A percentile compares a stretch with the other conserved stretches of the same genome.
These are phyloP conservation scores for Novymonas esmeraldas DNA, from an alignment of 208 protist genomes.

Conservation along the genomic window DNA sequence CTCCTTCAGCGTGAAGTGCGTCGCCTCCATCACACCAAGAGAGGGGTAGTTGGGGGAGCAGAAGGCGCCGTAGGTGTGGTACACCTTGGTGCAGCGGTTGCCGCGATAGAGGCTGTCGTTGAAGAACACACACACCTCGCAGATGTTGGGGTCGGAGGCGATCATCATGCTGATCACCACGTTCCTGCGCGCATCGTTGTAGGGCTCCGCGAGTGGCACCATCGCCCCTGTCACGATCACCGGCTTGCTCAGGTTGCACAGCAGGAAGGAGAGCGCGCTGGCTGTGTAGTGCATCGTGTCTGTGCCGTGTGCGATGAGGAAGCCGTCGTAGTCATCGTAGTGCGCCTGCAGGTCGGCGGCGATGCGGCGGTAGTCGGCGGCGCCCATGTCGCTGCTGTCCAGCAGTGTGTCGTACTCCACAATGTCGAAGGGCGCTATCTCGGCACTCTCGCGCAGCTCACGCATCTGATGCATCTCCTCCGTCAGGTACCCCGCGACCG, in stretches of 20 bases:
- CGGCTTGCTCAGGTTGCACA: constrained; percentile 96
- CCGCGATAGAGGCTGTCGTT: constrained; percentile 92
- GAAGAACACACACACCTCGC: constrained; percentile 96
- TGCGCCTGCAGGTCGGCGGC: constrained; percentile 62
- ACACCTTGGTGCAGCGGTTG: constrained; percentile 91
- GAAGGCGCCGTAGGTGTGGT: constrained; percentile 91
- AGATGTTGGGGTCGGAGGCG: constrained; percentile 80
- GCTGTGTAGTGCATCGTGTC: constrained; percentile 98
- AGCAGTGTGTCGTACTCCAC: constrained; percentile 81
- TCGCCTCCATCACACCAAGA: constrained; percentile 86
- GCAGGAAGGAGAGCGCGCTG: constrained; percentile 95
- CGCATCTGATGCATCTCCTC: constrained; percentile 67
- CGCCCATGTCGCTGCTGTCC: constrained; percentile 87
- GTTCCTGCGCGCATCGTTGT: constrained; percentile 91
- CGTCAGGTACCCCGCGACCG: constrained; percentile 69
- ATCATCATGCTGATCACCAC: constrained; percentile 87
- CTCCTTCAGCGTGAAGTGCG: constrained; percentile 55
- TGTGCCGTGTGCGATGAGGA: constrained; percentile 96
- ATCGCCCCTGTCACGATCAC: constrained; percentile 97
- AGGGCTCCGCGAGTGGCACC: constrained; percentile 88
- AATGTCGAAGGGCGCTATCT: constrained; percentile 77
- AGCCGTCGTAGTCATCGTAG: constrained; percentile 96
- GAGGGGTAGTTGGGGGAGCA: constrained; percentile 82
- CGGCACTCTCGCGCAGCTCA: constrained; percentile 42
- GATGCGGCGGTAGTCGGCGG: constrained; percentile 81